Evolutionary conservation across 768 basidiomycete genomes (phyloP).

Genomic region (Phaffia tasmanica): DNA sequence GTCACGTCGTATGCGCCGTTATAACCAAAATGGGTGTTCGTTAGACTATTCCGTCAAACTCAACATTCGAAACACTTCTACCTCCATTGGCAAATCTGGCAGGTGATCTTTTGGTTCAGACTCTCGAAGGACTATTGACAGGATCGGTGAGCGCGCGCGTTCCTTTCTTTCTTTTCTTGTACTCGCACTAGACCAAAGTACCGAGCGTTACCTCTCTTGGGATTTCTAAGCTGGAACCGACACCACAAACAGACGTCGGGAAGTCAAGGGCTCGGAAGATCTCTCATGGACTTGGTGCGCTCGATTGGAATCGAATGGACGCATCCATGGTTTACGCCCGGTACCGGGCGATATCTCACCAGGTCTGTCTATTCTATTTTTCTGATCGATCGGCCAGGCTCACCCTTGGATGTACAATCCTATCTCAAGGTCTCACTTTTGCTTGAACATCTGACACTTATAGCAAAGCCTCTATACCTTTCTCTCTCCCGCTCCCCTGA

Average conservation of each 20-base stretch:
- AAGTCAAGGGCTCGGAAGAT: slow-evolving; percentile 54
- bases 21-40: too few relatives aligned
- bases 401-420: neutral
- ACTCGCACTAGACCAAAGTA: neutral
- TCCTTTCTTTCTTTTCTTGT: slow-evolving; percentile 1
- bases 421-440: neutral
- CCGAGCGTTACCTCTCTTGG: neutral
- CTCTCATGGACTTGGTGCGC: slow-evolving; percentile 43
- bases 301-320: slow-evolving; percentile 52
- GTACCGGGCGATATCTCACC: slow-evolving; percentile 58
- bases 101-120: slow-evolving; percentile 58
- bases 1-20: neutral
- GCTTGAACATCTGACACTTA: too few relatives aligned
- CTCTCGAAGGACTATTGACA: slow-evolving; percentile 53
- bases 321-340: slow-evolving; percentile 49
- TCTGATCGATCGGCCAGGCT: neutral
- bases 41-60: slow-evolving; percentile 49
- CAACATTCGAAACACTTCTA: slow-evolving; percentile 50
- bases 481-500: neutral
- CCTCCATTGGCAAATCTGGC: slow-evolving; percentile 53
- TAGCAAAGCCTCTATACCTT: slow-evolving; percentile 10
- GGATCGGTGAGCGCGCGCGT: slow-evolving; percentile 44
- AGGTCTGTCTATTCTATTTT: slow-evolving; percentile 41
- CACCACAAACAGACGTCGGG: slow-evolving; percentile 43
- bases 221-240: slow-evolving; percentile 44